Conservation (phyloP, 2,329 filamentous ascomycete genomes). For the Diaporthe sp. region DNA sequence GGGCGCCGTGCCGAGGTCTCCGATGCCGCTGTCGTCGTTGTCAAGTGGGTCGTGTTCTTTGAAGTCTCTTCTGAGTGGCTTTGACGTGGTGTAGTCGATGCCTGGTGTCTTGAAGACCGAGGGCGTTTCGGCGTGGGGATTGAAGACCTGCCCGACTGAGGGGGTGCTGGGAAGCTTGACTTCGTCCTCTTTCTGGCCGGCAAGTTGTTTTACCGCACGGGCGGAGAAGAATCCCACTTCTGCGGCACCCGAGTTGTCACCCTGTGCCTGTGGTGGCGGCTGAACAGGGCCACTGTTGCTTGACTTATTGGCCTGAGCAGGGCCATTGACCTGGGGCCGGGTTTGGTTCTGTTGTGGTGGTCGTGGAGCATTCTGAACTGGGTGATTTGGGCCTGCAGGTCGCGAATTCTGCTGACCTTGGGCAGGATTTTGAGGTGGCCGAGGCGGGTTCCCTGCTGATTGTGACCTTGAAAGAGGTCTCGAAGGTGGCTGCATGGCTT, state of each 20-base stretch:
- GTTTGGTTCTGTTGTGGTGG: constrained; percentile 43
- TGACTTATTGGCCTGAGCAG: constrained; percentile 33
- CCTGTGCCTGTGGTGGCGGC: constrained; percentile 39
- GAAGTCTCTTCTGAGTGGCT: constrained; percentile 73
- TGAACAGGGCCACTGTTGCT: constrained; percentile 44
- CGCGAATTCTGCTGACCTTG: constrained; percentile 25
- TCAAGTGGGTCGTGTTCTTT: constrained; percentile 62
- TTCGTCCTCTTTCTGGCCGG: constrained; percentile 58
- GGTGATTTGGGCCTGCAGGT: constrained; percentile 38
- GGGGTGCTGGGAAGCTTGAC: constrained; percentile 56
- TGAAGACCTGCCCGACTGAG: constrained; percentile 70
- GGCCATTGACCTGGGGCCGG: constrained; percentile 38
- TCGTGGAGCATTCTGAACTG: constrained; percentile 37
- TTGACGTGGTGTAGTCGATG: constrained; percentile 83
- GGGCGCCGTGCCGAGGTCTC: not conserved
- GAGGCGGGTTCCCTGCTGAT: constrained; percentile 47
- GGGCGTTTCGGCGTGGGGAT: constrained; percentile 81
- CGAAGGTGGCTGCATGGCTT: constrained; percentile 54
- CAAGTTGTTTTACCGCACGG: constrained; percentile 69
- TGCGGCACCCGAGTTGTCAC: constrained; percentile 42
- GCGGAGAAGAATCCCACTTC: constrained; percentile 79
- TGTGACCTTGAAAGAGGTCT: constrained; percentile 48
- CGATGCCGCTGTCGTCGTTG: constrained; percentile 37
- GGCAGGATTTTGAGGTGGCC: constrained; percentile 51
- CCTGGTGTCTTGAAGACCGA: constrained; percentile 92